Evolutionary conservation across 441 rosid genomes (phyloP).

Genomic region (Rhodomyrtus psidioides): DNA sequence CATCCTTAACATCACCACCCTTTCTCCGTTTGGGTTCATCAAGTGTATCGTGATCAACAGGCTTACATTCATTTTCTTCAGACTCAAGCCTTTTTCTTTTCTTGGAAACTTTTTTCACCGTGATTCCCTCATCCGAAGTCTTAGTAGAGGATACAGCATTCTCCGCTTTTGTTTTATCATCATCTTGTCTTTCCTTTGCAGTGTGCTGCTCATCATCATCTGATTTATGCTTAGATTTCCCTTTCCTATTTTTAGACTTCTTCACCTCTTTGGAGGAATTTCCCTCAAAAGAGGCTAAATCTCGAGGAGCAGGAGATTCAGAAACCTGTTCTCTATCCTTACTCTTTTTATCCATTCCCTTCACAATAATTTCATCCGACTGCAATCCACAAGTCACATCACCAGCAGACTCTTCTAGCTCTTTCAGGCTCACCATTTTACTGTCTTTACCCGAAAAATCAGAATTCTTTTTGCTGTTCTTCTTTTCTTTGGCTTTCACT

Average conservation of each 20-base stretch:
- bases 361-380: slow-evolving; percentile 9
- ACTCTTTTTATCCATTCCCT: slow-evolving; percentile 27
- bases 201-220: neutral
- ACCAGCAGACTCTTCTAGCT: slow-evolving; percentile 6
- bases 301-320: neutral
- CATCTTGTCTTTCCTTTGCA: slow-evolving; percentile 2
- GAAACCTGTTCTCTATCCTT: slow-evolving; percentile 24
- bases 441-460: slow-evolving; percentile 7
- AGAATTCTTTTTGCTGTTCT: slow-evolving; percentile 15
- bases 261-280: slow-evolving; percentile 3
- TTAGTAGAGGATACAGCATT: neutral
- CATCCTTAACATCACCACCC: slow-evolving; percentile 30
- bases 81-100: slow-evolving; percentile 70
- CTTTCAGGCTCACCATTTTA: slow-evolving; percentile 5
- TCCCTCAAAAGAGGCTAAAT: neutral
- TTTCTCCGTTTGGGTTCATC: slow-evolving; percentile 59
- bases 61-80: slow-evolving; percentile 28
- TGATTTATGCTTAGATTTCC: slow-evolving; percentile 10
- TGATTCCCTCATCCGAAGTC: slow-evolving; percentile 13
- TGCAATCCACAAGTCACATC: neutral
- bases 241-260: slow-evolving; percentile 17
- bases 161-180: slow-evolving; percentile 9
- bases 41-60: slow-evolving; percentile 13
- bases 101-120: slow-evolving; percentile 38
- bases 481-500: slow-evolving; percentile 22